Evolutionary conservation across 192 early-diverging fungal genomes (phyloP).

Genomic region (Linderina pennispora): DNA sequence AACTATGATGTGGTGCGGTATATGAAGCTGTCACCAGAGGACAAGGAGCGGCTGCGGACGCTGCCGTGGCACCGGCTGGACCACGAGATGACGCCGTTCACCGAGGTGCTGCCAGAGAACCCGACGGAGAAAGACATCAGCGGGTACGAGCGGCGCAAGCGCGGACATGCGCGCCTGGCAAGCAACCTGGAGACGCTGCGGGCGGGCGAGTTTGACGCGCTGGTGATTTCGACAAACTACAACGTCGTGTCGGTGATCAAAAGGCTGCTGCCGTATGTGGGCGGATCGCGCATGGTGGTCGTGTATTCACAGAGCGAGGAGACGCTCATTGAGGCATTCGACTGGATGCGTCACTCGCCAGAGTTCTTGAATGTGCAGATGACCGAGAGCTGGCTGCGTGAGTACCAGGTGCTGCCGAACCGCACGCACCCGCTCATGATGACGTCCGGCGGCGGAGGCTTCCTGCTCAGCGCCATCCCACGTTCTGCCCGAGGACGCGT

Average conservation of each 20-base stretch:
- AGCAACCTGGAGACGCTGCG: constrained; percentile 48
- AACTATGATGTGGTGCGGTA: constrained; percentile 72
- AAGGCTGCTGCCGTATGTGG: constrained; percentile 64
- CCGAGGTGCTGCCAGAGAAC: constrained; percentile 48
- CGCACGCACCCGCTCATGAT: constrained; percentile 79
- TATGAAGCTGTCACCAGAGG: constrained; percentile 62
- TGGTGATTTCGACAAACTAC: constrained; percentile 79
- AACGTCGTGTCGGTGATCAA: constrained; percentile 66
- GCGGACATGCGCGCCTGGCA: constrained; percentile 46
- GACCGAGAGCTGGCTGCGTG: constrained; percentile 86
- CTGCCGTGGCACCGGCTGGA: constrained; percentile 70
- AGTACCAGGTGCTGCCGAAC: constrained; percentile 77
- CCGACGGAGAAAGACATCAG: constrained; percentile 47
- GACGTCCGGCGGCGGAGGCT: constrained; percentile 67
- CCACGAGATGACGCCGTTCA: constrained; percentile 49
- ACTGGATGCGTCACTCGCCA: constrained; percentile 59
- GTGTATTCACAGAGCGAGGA: constrained; percentile 72
- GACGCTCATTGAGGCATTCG: constrained; percentile 54
- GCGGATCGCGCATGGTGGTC: constrained; percentile 79
- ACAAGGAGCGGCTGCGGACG: constrained; percentile 50
- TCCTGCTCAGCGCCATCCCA: constrained; percentile 59
- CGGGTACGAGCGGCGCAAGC: constrained; percentile 50
- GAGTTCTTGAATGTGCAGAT: constrained; percentile 78
- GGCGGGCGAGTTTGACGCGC: constrained; percentile 60
- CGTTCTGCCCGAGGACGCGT: background rate